Percentiles rank a stretch among this genome's conserved stretches.
Conservation (phyloP, 805 yeast species). For the Blastobotrys muscicola region DNA sequence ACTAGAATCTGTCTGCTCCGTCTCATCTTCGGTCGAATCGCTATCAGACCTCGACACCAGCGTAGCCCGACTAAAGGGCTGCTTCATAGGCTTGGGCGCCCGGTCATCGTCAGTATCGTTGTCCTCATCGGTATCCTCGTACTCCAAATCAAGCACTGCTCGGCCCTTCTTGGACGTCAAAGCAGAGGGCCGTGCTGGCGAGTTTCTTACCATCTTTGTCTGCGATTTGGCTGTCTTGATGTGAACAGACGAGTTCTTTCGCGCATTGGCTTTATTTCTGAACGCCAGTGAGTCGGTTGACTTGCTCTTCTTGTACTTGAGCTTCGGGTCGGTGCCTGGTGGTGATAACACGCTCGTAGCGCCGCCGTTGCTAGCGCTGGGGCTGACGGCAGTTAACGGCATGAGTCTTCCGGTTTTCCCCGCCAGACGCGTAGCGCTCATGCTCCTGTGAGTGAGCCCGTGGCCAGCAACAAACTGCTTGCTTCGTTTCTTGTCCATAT, state of each 20-base stretch:
- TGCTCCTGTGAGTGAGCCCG: constrained; percentile 5
- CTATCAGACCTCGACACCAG: too few relatives aligned
- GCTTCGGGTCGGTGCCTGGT: not conserved
- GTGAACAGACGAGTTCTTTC: not conserved
- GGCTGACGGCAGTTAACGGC: not conserved
- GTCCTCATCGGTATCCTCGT: constrained; percentile 9
- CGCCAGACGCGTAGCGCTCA: constrained; percentile 8
- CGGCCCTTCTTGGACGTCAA: not conserved
- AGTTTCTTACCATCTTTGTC: too few relatives aligned
- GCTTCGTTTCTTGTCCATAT: not conserved
- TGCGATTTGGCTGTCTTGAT: not conserved
- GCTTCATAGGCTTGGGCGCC: too few relatives aligned
- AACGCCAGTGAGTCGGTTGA: not conserved
- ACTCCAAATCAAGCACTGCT: constrained; percentile 10
- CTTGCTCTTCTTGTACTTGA: not conserved
- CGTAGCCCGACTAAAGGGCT: too few relatives aligned
- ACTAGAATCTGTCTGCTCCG: too few relatives aligned
- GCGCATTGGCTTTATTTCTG: not conserved
- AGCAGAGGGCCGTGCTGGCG: too few relatives aligned
- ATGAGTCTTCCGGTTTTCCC: too few relatives aligned
- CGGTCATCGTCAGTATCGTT: not conserved
- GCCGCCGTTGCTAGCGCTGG: not conserved
- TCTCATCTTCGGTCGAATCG: too few relatives aligned
- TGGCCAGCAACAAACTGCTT: constrained; percentile 11
- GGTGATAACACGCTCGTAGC: too few relatives aligned